Base-by-base conservation (phyloP, 306 rosid genomes). In the Trifolium subterraneum region DNA sequence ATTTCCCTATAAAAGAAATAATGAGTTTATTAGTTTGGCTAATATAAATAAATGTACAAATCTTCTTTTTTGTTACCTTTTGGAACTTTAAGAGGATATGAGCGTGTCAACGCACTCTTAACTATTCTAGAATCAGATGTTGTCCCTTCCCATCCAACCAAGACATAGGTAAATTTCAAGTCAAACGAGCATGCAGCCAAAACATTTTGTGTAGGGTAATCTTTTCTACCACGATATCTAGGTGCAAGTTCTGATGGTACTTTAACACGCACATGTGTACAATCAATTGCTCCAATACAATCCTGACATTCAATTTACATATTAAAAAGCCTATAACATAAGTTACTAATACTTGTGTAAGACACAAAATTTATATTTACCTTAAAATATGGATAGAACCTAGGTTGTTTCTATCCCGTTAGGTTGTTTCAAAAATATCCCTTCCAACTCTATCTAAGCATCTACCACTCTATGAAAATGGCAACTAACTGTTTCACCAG, bases 1-100 rank as follows among this genome's bases (percentile, higher is more conserved):
- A 70, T 35, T 52, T 70, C 35, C 44, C 36, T 70, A 70, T 4
- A 47, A 5, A 47, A 69, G 27, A 48, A 69, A 50, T 29, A 50
- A 69, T 14, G 18, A 10, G 16, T 69, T 48, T 69, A 16, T 50
- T 29, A 70, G 8, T 51, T 16, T 2, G n/a, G 16, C 4, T 31
- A 16, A 29, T 10, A 10, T 51, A 6, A 3, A 18, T 16, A 18
- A 13, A 6, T 70, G 3, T 12, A 25, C 3, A 29, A 47, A 3
- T 1, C 6, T 2, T 23, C 20, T 5, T 50, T 50, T 15, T 50
- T 6, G n/a, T 50, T 50, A 50, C 19, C 56, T 50, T 15, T 22
- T 50, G 56, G 56, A 50, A 50, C 56, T 50, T 50, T 50, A 50
- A 14, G 22, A 50, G 56, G 56, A 50, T 50, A 50, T 50, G 56